These are phyloP conservation scores for Schwanniomyces occidentalis DNA, from an alignment of 805 yeast species.

Conservation along the genomic window DNA sequence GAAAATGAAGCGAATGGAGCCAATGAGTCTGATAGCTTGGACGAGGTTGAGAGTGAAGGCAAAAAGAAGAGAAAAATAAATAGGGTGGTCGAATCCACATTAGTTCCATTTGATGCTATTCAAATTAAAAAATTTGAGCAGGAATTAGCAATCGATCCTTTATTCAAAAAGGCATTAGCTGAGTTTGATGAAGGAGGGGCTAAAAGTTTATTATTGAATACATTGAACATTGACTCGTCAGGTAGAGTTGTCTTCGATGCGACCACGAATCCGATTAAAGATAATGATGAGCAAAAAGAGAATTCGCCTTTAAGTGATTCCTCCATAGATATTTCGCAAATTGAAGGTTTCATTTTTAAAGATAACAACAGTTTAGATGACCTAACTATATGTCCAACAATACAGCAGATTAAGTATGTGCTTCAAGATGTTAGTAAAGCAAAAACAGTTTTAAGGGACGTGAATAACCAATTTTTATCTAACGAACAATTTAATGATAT, in stretches of 20 bases:
- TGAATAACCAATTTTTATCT: conserved; percentile 34
- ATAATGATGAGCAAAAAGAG: conserved; percentile 9
- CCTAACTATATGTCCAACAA: conserved; percentile 66
- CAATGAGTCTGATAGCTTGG: conserved; percentile 17
- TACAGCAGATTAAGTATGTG: conserved; percentile 58
- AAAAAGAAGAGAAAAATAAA: conserved; percentile 29
- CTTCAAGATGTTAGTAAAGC: conserved; percentile 57
- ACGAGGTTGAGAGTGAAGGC: conserved; percentile 14
- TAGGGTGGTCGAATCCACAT: conserved; percentile 40
- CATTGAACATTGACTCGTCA: conserved; percentile 20
- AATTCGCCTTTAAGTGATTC: conserved; percentile 15
- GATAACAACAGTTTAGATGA: conserved; percentile 19
- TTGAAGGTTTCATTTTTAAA: conserved; percentile 22
- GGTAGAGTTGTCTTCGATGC: conserved; percentile 24
- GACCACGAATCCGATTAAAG: conserved; percentile 10
- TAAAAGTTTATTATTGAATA: conserved; percentile 26
- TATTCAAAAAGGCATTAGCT: conserved; percentile 28
- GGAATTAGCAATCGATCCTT: conserved; percentile 27
- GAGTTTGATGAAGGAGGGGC: conserved; percentile 35
- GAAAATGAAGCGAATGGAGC: conserved; percentile 17
- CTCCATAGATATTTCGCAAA: conserved; percentile 18
- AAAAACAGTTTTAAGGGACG: conserved; percentile 40
- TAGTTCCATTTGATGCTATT: conserved; percentile 10
- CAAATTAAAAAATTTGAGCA: conserved; percentile 20
- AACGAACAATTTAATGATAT: conserved; percentile 12